Evolutionary conservation across 768 basidiomycete species (phyloP), one percentile per base, ranked within the genome.

Genomic region (Tulasnella sp.): DNA sequence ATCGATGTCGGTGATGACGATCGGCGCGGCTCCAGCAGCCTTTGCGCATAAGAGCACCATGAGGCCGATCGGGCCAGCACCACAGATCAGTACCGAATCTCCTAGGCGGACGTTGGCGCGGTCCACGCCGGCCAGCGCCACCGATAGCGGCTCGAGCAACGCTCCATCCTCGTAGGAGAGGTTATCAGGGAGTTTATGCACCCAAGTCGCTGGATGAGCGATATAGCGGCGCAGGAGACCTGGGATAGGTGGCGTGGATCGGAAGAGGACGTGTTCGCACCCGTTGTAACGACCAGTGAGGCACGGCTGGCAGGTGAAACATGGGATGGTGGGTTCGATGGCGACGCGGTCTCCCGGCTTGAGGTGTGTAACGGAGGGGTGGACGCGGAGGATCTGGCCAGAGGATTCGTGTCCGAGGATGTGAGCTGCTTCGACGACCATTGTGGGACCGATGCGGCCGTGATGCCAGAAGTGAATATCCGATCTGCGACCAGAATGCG

Each of bases 51-150:
- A 64, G 9, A 73, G 69, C 31, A 71, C 69, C 59, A 75, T 67
- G 43, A 75, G 66, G 30, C 73, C 73, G 61, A 75, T 73, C 5
- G 74, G 72, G 11, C 73, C 73, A 12, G 72, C 72, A 27, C 72
- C 72, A 48, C 69, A 70, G 58, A 74, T 71, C 9, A 73, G 65
- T 1, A 73, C 51, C 0, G 72, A 71, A 62, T 75, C 72, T 25
- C 73, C 73, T 5, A 74, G 65, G 25, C 53, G 62, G 22, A 73
- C 62, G 5, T 64, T 68, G 3, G 71, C 68, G 22, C 73, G 64
- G 60, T 74, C 71, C 31, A 74, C 62, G 3, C 72, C 74, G 1
- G 72, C 72, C 9, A 75, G 60, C 3, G 71, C 73, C 9, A 75
- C 74, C 1, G 70, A 65, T 10, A 75, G 65, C 0, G 73, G 73